Evolutionary conservation across 768 basidiomycete species (phyloP), one percentile per base, ranked within the genome.

Genomic region (Kwoniella dejecticola): DNA sequence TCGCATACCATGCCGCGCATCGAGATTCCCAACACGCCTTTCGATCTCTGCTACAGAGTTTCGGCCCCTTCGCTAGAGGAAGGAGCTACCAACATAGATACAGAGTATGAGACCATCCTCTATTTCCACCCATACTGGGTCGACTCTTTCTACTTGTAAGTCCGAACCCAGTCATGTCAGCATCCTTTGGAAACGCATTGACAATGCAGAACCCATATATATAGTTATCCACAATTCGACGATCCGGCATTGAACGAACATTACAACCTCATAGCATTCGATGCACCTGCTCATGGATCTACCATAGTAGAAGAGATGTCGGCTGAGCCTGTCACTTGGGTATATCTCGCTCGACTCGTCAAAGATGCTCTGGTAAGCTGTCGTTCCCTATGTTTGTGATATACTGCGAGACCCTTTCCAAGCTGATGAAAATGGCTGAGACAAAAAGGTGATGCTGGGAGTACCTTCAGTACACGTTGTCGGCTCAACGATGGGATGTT

Each of bases 211-310:
- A 44, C n/a, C 6, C 11, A 5, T 5, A 44, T 13, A 44, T 44
- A 15, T 30, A 67, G 65, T 31, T 67, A 67, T 50, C 65, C 65
- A 1, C 68, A 66, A 54, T 63, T 62, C 30, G 64, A 66, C 23
- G 68, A 69, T 55, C 61, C 68, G 11, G 13, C 52, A 1, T 57
- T 69, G 3, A 55, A 56, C 40, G 52, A 62, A 33, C 30, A 63
- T n/a, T 66, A 60, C 53, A 69, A 69, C 47, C 57, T 69, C 7
- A 33, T 69, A 15, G 56, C 61, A 4, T 53, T 69, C 24, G 68
- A 69, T 41, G 23, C 38, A 4, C 64, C 64, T 6, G 64, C 57
- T 0, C 68, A 66, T 30, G 68, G 68, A 10, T 46, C 50, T 4
- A 44, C 63, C 2, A 24, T 46, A 33, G 47, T 58, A 6, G 31